phyloP scores from a whole-genome alignment of 257 asterid species.

The Pogostemon cablin region DNA sequence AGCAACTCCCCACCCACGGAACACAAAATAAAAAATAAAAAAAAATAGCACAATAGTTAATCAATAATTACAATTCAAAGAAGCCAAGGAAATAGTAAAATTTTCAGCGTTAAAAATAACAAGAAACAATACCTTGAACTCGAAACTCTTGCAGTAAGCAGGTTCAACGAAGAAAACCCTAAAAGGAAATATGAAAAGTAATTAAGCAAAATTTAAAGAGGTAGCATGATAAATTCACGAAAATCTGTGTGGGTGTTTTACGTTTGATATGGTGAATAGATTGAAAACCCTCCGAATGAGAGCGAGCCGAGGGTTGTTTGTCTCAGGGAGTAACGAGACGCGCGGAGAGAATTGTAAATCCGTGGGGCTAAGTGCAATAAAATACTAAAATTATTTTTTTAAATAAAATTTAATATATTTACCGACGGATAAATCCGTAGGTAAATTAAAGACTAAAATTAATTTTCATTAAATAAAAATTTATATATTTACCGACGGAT shows the following conservation, averaged over 20 bases:
- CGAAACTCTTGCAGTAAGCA: conserved; percentile 33
- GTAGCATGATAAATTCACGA: conserved; percentile 2
- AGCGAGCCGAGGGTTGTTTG: conserved; percentile 25
- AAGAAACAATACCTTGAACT: conserved; percentile 31
- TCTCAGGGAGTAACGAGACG: conserved; percentile 26
- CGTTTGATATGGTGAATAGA: conserved; percentile 31
- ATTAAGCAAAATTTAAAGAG: conserved; percentile 3
- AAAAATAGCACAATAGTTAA: conserved; percentile 7
- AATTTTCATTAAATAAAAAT: too few species aligned
- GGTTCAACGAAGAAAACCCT: conserved; percentile 28
- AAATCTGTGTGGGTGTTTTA: conserved; percentile 23
- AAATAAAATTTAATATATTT: too few species aligned
- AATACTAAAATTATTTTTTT: too few species aligned
- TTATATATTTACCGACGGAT: too few species aligned
- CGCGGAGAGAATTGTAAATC: conserved; percentile 18
- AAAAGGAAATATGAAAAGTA: not conserved
- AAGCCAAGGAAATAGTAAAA: not conserved
- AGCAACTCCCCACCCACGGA: not conserved
- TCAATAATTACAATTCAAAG: conserved; percentile 11
- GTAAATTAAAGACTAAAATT: too few species aligned
- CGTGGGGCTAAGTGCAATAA: conserved; percentile 21
- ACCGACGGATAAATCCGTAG: too few species aligned
- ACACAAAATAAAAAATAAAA: conserved; percentile 6
- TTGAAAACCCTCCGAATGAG: conserved; percentile 34
- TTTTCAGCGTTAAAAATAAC: conserved; percentile 1